A percentile compares a stretch with the other conserved stretches of the same genome.
These are phyloP conservation scores for Scheffersomyces coipomensis DNA, from an alignment of 805 yeast species.

Conservation along the genomic window DNA sequence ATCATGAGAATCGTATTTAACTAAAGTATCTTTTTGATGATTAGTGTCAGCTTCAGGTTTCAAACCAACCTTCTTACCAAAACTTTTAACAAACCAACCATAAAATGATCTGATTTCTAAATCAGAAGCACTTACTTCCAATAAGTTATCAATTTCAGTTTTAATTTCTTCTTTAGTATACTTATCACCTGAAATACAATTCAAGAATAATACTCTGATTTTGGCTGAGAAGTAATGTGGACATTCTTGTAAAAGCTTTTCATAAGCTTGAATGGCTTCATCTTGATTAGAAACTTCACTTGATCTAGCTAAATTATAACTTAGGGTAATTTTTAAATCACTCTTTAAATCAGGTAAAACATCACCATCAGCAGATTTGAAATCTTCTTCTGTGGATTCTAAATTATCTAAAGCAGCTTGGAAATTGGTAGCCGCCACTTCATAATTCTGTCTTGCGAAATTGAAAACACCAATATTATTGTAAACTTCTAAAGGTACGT, in stretches of 20 bases:
- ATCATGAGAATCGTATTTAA: slow-evolving; percentile 83
- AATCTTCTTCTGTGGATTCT: slow-evolving; percentile 20
- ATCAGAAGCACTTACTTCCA: slow-evolving; percentile 55
- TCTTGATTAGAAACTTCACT: slow-evolving; percentile 47
- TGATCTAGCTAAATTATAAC: slow-evolving; percentile 77
- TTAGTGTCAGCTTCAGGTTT: slow-evolving; percentile 62
- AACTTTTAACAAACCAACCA: slow-evolving; percentile 79
- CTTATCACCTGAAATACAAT: slow-evolving; percentile 43
- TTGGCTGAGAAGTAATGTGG: slow-evolving; percentile 77
- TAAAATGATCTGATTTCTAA: slow-evolving; percentile 86
- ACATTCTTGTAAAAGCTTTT: slow-evolving; percentile 51
- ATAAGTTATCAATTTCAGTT: slow-evolving; percentile 52
- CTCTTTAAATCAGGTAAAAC: slow-evolving; percentile 18
- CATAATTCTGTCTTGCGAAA: slow-evolving; percentile 60
- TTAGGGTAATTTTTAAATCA: slow-evolving; percentile 31
- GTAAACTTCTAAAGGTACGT: slow-evolving; percentile 56
- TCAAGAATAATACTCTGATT: slow-evolving; percentile 65
- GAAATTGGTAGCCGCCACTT: slow-evolving; percentile 57
- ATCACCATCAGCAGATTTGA: slow-evolving; percentile 43
- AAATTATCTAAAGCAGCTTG: slow-evolving; percentile 44
- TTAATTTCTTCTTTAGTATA: slow-evolving; percentile 45
- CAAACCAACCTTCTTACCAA: slow-evolving; percentile 50
- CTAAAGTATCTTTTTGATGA: slow-evolving; percentile 83
- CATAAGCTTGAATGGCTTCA: slow-evolving; percentile 48
- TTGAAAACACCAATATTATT: slow-evolving; percentile 87